Conservation (phyloP, 2,329 filamentous ascomycete species). For the Sporothrix variecibatus region DNA sequence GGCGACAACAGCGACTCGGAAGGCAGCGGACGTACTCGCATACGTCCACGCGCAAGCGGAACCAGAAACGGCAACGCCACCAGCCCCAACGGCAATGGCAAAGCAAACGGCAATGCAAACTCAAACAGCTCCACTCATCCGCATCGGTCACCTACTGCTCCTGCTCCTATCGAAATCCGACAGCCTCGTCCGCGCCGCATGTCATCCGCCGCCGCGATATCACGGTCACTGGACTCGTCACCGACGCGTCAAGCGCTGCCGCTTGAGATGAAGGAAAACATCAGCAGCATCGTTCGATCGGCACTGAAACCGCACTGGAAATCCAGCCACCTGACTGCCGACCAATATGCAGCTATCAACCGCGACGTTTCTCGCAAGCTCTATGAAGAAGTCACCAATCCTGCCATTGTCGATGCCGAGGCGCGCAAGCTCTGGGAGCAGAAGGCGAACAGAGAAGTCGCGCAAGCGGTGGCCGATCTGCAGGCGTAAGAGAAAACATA, state of each 20-base stretch:
- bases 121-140: constrained; percentile 22
- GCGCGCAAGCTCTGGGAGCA: constrained; percentile 72
- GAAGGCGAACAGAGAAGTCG: constrained; percentile 76
- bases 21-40: background rate
- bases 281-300: constrained; percentile 83
- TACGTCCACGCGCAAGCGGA: constrained; percentile 34
- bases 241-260: constrained; percentile 67
- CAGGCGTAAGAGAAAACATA: constrained; percentile 43
- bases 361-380: constrained; percentile 83
- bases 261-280: constrained; percentile 80
- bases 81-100: constrained; percentile 42
- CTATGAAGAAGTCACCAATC: constrained; percentile 68
- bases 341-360: constrained; percentile 92
- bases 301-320: constrained; percentile 83
- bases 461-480: constrained; percentile 66
- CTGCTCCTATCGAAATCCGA: constrained; percentile 49
- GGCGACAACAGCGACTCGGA: constrained; percentile 49
- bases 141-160: constrained; percentile 34
- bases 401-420: constrained; percentile 62
- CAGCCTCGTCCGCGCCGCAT: constrained; percentile 55
- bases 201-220: constrained; percentile 41
- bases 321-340: constrained; percentile 75
- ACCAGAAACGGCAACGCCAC: constrained; percentile 7
- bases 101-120: constrained; percentile 34
- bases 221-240: constrained; percentile 65